Conservation (phyloP, 495 filamentous ascomycete species). For the Parachaetomium inaequale region DNA sequence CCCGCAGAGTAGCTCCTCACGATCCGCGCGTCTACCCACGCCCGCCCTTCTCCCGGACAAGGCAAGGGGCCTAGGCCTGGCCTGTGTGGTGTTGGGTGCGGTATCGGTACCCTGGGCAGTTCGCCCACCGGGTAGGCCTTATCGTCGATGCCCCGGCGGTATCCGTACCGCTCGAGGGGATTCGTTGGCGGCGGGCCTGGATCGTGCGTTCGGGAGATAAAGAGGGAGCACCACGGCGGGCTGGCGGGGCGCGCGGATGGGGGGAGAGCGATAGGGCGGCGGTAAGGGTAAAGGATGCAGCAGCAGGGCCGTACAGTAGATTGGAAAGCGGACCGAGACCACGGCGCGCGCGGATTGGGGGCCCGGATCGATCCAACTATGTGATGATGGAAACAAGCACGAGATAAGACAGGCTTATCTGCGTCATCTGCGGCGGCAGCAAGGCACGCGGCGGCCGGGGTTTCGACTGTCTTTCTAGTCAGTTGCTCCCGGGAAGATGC, state of each 20-base stretch:
- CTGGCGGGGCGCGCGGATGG: neutral
- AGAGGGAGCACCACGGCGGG: neutral
- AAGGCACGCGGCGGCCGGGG: constrained; percentile 13
- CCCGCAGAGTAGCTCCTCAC: constrained; percentile 5
- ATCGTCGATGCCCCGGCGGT: constrained; percentile 12
- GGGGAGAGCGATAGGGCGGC: constrained; percentile 8
- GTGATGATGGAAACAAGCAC: constrained; percentile 50
- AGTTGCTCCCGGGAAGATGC: neutral
- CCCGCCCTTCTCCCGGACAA: neutral
- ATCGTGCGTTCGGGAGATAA: constrained; percentile 5
- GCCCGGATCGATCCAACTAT: constrained; percentile 36
- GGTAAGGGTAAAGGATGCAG: too few relatives aligned
- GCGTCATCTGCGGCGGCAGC: constrained; percentile 44
- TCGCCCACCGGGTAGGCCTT: constrained; percentile 7
- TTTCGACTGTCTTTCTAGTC: neutral
- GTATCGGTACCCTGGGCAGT: neutral
- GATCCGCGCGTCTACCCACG: neutral
- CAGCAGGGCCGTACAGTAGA: constrained; percentile 19
- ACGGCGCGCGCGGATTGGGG: constrained; percentile 17
- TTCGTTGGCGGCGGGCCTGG: neutral
- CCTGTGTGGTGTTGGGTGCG: neutral
- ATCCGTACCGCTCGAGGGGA: neutral
- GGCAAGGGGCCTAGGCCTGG: neutral
- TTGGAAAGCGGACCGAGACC: constrained; percentile 20
- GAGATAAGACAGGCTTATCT: constrained; percentile 52